Conservation (phyloP, 1,284 basidiomycete species). For the Heterobasidion occidentale region DNA sequence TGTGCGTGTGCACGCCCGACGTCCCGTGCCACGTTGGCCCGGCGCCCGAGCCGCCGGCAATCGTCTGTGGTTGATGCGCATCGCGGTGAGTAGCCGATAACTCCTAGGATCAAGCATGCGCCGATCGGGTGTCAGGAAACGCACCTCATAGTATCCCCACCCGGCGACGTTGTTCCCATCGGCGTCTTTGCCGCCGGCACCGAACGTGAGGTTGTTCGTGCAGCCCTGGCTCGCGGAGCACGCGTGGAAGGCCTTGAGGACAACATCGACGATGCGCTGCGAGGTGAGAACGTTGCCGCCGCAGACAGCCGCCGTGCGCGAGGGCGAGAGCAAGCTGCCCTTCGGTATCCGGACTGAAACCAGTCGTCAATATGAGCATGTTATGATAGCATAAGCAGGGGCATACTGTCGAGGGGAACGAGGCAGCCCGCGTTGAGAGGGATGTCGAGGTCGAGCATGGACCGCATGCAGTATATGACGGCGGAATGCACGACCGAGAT, state of each 20-base stretch:
- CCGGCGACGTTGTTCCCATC: constrained; percentile 72
- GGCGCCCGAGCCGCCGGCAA: constrained; percentile 90
- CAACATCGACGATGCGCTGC: constrained; percentile 93
- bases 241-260: constrained; percentile 89
- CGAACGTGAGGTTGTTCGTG: constrained; percentile 92
- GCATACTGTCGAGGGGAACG: constrained; percentile 65
- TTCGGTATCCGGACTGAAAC: constrained; percentile 71
- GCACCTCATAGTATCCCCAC: constrained; percentile 92
- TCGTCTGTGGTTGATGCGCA: constrained; percentile 50
- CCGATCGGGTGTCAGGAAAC: constrained; percentile 1
- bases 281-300: constrained; percentile 91
- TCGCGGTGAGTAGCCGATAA: neutral
- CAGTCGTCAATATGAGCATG: constrained; percentile 6
- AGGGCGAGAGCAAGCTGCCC: constrained; percentile 77
- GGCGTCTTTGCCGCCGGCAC: constrained; percentile 79
- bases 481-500: constrained; percentile 88
- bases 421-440: constrained; percentile 93
- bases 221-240: constrained; percentile 93
- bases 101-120: too few species aligned
- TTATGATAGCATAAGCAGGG: constrained; percentile 3
- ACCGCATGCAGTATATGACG: constrained; percentile 91
- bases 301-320: constrained; percentile 83
- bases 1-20: constrained; percentile 83
- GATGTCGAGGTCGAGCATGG: constrained; percentile 89
- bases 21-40: constrained; percentile 89